A percentile compares a stretch with the other conserved stretches of the same genome.
Evolutionary conservation across 2,329 filamentous ascomycete genomes (phyloP).

Genomic region (Akanthomyces muscarius): DNA sequence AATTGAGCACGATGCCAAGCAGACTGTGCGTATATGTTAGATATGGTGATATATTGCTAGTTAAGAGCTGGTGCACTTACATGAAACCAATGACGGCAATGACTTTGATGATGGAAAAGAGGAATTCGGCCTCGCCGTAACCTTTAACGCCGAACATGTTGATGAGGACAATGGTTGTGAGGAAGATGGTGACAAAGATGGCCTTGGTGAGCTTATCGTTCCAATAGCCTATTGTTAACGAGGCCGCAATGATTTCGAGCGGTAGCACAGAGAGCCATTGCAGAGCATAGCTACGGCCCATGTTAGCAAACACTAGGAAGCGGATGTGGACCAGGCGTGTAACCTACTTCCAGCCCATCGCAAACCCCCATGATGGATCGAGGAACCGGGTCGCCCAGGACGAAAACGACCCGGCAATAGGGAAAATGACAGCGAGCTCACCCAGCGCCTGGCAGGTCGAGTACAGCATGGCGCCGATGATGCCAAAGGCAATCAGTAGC

Average conservation of each 20-base stretch:
- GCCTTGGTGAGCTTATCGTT: slow-evolving; percentile 59
- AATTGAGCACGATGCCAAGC: slow-evolving; percentile 80
- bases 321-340: neutral
- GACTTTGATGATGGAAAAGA: slow-evolving; percentile 84
- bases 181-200: slow-evolving; percentile 80
- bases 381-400: slow-evolving; percentile 89
- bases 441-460: slow-evolving; percentile 89
- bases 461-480: slow-evolving; percentile 85
- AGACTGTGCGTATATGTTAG: slow-evolving; percentile 49
- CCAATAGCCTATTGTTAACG: slow-evolving; percentile 83
- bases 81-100: slow-evolving; percentile 85
- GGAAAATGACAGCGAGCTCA: slow-evolving; percentile 86
- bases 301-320: neutral
- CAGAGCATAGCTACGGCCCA: slow-evolving; percentile 63
- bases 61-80: slow-evolving; percentile 42
- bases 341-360: slow-evolving; percentile 87
- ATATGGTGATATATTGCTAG: neutral
- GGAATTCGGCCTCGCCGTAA: slow-evolving; percentile 86
- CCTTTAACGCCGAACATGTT: slow-evolving; percentile 86
- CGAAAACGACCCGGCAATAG: slow-evolving; percentile 87
- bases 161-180: slow-evolving; percentile 70
- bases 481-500: slow-evolving; percentile 68
- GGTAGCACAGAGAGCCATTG: slow-evolving; percentile 85
- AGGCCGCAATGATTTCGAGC: slow-evolving; percentile 81
- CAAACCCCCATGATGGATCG: slow-evolving; percentile 91